These are phyloP conservation scores for Penicillium sp. DNA, from an alignment of 2,329 filamentous ascomycete species.

Conservation along the genomic window DNA sequence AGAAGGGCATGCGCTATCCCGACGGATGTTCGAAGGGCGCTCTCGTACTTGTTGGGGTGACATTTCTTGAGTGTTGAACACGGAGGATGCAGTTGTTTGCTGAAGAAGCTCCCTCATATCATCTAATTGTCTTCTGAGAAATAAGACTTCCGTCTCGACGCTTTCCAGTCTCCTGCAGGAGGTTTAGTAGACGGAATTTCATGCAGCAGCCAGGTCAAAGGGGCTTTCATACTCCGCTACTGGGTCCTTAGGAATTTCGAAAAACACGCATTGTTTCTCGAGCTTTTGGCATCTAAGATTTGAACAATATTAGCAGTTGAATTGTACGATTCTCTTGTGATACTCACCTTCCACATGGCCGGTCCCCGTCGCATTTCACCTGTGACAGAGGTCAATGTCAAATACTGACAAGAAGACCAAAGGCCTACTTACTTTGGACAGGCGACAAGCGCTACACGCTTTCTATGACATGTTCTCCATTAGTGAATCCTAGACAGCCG, in stretches of 20 bases:
- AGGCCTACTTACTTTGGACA: constrained; percentile 35
- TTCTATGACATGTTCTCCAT: constrained; percentile 26
- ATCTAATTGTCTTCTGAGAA: constrained; percentile 32
- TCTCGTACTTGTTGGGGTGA: constrained; percentile 7
- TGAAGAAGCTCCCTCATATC: constrained; percentile 27
- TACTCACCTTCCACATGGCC: constrained; percentile 39
- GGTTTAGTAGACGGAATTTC: background rate
- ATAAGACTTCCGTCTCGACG: constrained; percentile 36
- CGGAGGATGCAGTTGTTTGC: constrained; percentile 4
- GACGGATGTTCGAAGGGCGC: background rate
- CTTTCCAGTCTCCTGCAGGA: constrained; percentile 33
- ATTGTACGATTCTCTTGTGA: background rate
- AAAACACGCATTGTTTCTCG: constrained; percentile 41
- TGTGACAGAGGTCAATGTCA: constrained; percentile 10
- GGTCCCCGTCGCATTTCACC: constrained; percentile 42
- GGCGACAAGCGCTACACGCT: constrained; percentile 42
- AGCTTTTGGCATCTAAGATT: constrained; percentile 34
- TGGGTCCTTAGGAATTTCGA: constrained; percentile 38
- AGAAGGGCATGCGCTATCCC: constrained; percentile 10
- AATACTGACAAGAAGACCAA: background rate
- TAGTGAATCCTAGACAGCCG: no score
- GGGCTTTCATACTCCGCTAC: constrained; percentile 27
- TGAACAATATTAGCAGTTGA: background rate
- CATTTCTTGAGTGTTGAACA: constrained; percentile 1
- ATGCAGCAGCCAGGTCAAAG: background rate